Evolutionary conservation across 75 land plant species (phyloP), one percentile per base, ranked within the genome.

Genomic region (Cunninghamia lanceolata): DNA sequence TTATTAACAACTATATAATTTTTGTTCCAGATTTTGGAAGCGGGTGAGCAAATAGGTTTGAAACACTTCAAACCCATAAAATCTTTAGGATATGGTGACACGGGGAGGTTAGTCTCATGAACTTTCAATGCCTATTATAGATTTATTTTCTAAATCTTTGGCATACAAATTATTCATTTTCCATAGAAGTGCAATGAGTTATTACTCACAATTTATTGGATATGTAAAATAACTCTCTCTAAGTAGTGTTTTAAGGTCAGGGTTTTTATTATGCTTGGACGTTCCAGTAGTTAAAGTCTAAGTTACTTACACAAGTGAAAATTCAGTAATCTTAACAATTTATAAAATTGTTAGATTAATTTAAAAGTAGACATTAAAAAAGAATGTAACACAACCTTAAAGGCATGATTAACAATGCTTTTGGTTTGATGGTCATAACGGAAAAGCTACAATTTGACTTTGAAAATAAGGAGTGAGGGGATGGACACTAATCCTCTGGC

Each of bases 81-180:
- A 75, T 93, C 96, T 15, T 92, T 98, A 87, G 98, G 99, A 54
- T 96, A 92, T 89, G 99, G 99, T 83, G 99, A 98, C 80, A 98
- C 99, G 73, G 98, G 99, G 81, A 97, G 97, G 99, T 97, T 82
- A 47, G 86, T 89, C 84, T 28, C 85, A 46, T 74, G 19, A 73
- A 85, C 14, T 16, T 71, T 17, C 78, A 85, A 32, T 71, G 34
- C 34, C 75, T 71, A 32, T 71, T 36, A 71, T 71, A 34, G 36
- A 71, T 9, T 71, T 71, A 11, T 3, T 71, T 34, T 32, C 36
- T 25, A 63, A 21, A 63, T 71, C 14, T 30, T 71, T 71, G 34
- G 11, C 15, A 32, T 32, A 71, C 11, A 71, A 71, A 34, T 3
- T 71, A 32, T 10, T 71, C 14, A 30, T 71, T 71, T 34, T 71